These are phyloP conservation scores for Lasiodiplodia sp. DNA, from an alignment of 2,329 filamentous ascomycete species.

Conservation along the genomic window DNA sequence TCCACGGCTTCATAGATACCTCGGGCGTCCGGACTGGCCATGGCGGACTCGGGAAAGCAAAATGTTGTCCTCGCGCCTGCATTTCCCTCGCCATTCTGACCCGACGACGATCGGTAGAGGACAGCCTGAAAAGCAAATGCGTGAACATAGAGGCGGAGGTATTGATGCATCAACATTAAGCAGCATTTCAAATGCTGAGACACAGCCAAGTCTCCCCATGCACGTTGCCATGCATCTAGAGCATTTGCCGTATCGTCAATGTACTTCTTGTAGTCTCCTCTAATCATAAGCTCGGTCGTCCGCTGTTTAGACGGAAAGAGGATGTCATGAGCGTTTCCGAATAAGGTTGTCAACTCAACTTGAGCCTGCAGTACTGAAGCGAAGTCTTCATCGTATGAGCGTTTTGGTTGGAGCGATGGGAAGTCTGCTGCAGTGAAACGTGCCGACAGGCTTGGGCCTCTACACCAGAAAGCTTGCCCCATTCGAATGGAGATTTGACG, in stretches of 20 bases:
- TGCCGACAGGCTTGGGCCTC: constrained; percentile 27
- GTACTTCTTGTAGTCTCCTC: constrained; percentile 31
- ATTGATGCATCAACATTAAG: constrained; percentile 28
- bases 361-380: constrained; percentile 30
- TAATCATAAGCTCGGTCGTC: constrained; percentile 29
- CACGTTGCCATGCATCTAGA: constrained; percentile 25
- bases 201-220: constrained; percentile 22
- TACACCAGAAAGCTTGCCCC: constrained; percentile 32
- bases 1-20: constrained; percentile 27
- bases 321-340: constrained; percentile 31
- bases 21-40: constrained; percentile 28
- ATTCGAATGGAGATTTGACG: constrained; percentile 31
- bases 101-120: constrained; percentile 14
- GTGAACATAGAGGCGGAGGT: constrained; percentile 30
- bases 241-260: constrained; percentile 29
- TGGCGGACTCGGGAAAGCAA: constrained; percentile 28
- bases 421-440: constrained; percentile 31
- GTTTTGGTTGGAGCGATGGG: constrained; percentile 29
- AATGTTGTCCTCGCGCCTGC: not conserved
- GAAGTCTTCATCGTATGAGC: constrained; percentile 30
- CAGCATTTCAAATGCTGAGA: constrained; percentile 25
- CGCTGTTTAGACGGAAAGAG: constrained; percentile 30
- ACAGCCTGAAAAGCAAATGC: constrained; percentile 31
- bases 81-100: not conserved
- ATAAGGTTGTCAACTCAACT: constrained; percentile 29